Conservation (phyloP, 805 yeast species). For the Saturnispora ahearnii region DNA sequence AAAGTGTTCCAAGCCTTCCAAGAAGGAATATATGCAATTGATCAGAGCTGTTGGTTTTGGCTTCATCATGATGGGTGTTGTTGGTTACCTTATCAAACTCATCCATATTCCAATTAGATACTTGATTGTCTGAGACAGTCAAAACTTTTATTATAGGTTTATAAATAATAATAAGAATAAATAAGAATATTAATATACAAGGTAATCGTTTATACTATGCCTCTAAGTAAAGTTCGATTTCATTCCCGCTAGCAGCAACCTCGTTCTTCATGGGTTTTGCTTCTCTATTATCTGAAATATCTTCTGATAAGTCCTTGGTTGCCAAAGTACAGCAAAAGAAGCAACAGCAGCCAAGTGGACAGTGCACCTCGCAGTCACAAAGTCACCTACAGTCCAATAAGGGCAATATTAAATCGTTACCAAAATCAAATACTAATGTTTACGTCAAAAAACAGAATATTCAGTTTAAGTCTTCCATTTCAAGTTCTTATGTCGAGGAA, state of each 20-base stretch:
- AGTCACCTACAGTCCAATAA: neutral
- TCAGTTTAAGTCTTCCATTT: conserved; percentile 9
- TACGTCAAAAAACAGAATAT: neutral
- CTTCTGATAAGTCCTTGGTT: conserved; percentile 17
- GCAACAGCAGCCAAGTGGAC: neutral
- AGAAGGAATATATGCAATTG: conserved; percentile 80
- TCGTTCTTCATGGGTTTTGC: conserved; percentile 12
- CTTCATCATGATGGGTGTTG: conserved; percentile 94
- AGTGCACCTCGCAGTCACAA: neutral
- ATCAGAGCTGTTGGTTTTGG: conserved; percentile 96
- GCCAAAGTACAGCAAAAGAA: neutral
- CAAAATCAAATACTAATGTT: neutral
- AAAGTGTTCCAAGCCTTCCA: conserved; percentile 89
- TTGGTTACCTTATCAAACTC: conserved; percentile 91
- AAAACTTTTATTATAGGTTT: neutral
- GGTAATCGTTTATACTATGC: neutral
- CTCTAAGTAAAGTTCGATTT: neutral
- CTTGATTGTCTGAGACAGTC: conserved; percentile 60
- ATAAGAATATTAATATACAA: neutral
- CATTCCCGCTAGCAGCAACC: neutral
- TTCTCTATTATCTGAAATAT: conserved; percentile 24
- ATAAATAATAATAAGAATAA: neutral
- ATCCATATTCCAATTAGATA: conserved; percentile 94
- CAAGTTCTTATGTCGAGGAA: conserved; percentile 15
- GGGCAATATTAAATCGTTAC: no score